Base-by-base conservation (phyloP, 129 eudicot genomes). In the Flaveria ramosissima region DNA sequence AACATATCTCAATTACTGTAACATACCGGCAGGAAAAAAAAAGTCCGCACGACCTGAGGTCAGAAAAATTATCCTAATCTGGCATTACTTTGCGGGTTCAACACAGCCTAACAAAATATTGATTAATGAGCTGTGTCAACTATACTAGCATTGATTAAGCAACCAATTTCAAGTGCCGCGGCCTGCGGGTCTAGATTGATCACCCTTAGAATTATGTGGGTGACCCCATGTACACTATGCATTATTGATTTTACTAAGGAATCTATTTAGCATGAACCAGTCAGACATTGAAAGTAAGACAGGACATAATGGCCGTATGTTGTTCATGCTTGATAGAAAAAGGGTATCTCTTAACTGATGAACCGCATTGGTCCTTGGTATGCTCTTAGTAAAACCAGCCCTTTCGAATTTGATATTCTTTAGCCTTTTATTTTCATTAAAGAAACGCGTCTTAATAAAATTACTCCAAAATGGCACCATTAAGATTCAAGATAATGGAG, bases 1-100 rank as follows among this genome's bases (percentile, higher is more conserved):
- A 60, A 74, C 71, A 62, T 47, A 26, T 9, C 47, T 75, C 47
- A 26, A 62, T 61, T 46, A 61, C 17, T 61, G 16, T 50, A 12
- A 9, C 12, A 51, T 51, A 48, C n/a, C 27, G 27, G 9, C 3
- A 46, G 1, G 5, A 11, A 0, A 74, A 15, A 20, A 39, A 3
- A 23, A 47, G 60, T 26, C 45, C 4, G 16, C 30, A 47, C 24
- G n/a, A 48, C 17, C 15, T 56, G 12, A 12, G 10, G 52, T 16
- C 59, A 16, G 23, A 52, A 52, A n/a, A 6, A 52, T 1, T 6
- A 52, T 20, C 59, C 59, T 52, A 52, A 16, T 52, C 15, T 50
- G 55, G 55, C 17, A 7, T 43, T 43, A 47, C 59, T 16, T 52
- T 17, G 7, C 23, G 6, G 4, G 7, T 52, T 52, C 23, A 52